Evolutionary conservation across 306 rosid species (phyloP), one percentile per base, ranked within the genome.

Genomic region (Prunus mira): DNA sequence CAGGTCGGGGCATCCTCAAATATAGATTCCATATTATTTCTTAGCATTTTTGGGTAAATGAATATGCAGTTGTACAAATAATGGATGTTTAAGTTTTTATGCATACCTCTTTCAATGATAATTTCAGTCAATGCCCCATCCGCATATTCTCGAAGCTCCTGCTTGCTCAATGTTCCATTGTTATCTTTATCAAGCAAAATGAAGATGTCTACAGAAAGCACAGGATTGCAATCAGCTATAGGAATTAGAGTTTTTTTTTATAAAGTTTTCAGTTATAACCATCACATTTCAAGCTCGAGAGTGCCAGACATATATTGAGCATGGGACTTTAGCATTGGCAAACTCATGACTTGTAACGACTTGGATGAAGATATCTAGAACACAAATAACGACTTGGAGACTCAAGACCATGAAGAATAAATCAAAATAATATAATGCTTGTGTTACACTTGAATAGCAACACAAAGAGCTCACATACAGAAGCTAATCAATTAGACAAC

Each of bases 71-170:
- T 3, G 11, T 27, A 58, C 46, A 76, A 17, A 67, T 28, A 6
- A 28, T 56, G 60, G 60, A 67, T 41, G 1, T 18, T 9, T 25
- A 28, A 4, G 22, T 30, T 61, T 20, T 47, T 52, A 62, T 19
- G 28, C 76, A 54, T 81, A 96, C 99, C 99, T 82, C 99, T 92
- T 87, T 96, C 99, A 34, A 96, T 84, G 88, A 96, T 89, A 82
- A 96, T 96, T 80, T 96, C 98, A 22, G 99, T 92, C 84, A 96
- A 82, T 61, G 98, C 89, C 78, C 98, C 98, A 79, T 96, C 99
- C 34, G 97, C 99, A 87, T 96, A 92, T 78, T 96, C 98, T 73
- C 85, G 91, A 80, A 96, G 96, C 89, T 92, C 98, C 72, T 91
- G 96, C 96, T 96, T 96, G 93, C 96, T 89, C 89, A 96, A 86